These are phyloP conservation scores for Phytophthora vignae DNA, from an alignment of 352 stramenopile genomes.

Conservation along the genomic window DNA sequence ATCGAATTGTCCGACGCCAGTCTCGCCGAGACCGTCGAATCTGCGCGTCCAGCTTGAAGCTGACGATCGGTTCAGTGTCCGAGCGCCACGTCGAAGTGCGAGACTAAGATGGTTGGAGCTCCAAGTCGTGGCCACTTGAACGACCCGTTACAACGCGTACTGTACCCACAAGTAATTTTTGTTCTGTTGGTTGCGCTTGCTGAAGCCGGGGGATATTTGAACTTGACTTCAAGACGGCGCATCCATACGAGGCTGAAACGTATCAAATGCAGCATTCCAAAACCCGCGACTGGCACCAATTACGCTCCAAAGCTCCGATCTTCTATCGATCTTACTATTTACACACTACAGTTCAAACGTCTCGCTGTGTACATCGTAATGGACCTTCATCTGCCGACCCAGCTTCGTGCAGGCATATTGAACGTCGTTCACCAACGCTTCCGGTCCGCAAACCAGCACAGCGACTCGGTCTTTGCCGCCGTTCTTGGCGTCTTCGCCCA, in stretches of 20 bases:
- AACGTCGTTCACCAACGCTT: constrained; percentile 40
- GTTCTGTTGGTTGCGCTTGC: background rate
- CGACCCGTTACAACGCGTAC: constrained; percentile 1
- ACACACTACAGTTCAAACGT: constrained; percentile 38
- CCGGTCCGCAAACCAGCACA: constrained; percentile 55
- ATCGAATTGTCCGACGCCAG: constrained; percentile 13
- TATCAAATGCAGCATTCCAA: background rate
- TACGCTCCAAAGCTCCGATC: background rate
- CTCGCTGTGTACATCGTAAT: constrained; percentile 59
- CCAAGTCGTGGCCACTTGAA: background rate
- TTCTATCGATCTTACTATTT: constrained; percentile 13
- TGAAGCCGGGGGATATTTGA: background rate
- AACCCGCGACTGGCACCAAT: background rate
- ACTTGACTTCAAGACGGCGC: constrained; percentile 16
- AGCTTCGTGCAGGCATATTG: constrained; percentile 32
- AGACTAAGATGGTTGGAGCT: constrained; percentile 15
- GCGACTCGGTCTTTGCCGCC: constrained; percentile 41
- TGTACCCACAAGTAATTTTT: constrained; percentile 11
- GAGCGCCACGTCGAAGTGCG: background rate
- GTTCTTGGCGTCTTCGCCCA: constrained; percentile 47
- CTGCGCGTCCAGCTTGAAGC: constrained; percentile 1
- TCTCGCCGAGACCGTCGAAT: constrained; percentile 15
- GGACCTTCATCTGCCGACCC: constrained; percentile 36
- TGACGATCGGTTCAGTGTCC: constrained; percentile 16
- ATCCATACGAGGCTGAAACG: background rate